Evolutionary conservation across 2,329 filamentous ascomycete genomes (phyloP).

Genomic region (Colletotrichum musicola): DNA sequence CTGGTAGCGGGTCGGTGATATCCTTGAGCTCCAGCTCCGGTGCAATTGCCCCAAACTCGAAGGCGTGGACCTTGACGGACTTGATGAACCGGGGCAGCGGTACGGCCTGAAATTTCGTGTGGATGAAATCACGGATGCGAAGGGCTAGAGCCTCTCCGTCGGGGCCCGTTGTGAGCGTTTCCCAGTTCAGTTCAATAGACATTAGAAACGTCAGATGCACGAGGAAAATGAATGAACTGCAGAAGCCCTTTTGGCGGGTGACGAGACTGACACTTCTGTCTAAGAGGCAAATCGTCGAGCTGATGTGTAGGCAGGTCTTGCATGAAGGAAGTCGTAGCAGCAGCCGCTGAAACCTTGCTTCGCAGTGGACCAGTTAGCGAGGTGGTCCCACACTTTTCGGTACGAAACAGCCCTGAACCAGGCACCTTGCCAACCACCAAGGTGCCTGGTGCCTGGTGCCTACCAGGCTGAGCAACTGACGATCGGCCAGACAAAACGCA

Average conservation of each 20-base stretch:
- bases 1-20: slow-evolving; percentile 92
- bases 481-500: no score
- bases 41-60: slow-evolving; percentile 87
- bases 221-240: background rate
- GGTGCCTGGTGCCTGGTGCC: background rate
- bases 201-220: slow-evolving; percentile 62
- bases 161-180: slow-evolving; percentile 87
- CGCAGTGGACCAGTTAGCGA: slow-evolving; percentile 1
- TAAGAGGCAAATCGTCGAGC: no score
- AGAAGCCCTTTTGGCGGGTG: background rate
- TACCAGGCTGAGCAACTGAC: no score
- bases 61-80: slow-evolving; percentile 92
- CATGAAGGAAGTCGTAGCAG: no score
- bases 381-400: no score
- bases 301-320: no score
- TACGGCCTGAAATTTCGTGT: slow-evolving; percentile 94
- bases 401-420: no score
- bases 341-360: background rate
- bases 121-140: slow-evolving; percentile 90
- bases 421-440: background rate
- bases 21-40: slow-evolving; percentile 95
- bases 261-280: background rate
- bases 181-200: slow-evolving; percentile 99
- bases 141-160: slow-evolving; percentile 89
- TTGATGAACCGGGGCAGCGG: slow-evolving; percentile 95